phyloP scores from a whole-genome alignment of 192 early-diverging fungal species.

The Umbelopsis vinacea region DNA sequence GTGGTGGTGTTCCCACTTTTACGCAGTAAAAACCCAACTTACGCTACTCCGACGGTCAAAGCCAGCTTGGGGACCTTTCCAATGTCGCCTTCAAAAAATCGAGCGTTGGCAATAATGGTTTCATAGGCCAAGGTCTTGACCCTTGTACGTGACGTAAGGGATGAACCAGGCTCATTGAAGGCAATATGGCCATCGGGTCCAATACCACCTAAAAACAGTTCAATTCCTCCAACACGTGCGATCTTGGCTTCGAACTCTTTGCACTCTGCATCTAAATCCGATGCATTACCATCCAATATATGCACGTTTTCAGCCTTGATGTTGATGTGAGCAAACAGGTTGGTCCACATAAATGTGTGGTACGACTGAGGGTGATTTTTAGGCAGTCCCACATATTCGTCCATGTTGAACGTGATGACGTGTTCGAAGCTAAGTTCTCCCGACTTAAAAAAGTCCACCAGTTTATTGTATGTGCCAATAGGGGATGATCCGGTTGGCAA shows the following conservation, averaged over 20 bases:
- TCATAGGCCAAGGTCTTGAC: conserved; percentile 88
- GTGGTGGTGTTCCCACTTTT: neutral
- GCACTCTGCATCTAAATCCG: conserved; percentile 80
- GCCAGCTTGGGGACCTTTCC: conserved; percentile 84
- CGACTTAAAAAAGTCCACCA: conserved; percentile 62
- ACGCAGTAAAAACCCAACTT: conserved; percentile 30
- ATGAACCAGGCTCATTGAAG: conserved; percentile 86
- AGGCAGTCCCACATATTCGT: conserved; percentile 54
- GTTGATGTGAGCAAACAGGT: conserved; percentile 84
- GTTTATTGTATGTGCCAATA: conserved; percentile 76
- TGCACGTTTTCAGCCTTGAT: conserved; percentile 82
- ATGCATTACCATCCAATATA: conserved; percentile 83
- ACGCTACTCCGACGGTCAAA: conserved; percentile 81
- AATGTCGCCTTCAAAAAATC: conserved; percentile 83
- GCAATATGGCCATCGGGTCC: conserved; percentile 90
- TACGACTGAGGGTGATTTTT: conserved; percentile 80
- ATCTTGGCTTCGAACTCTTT: conserved; percentile 79
- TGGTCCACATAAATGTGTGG: conserved; percentile 90
- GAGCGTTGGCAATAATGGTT: conserved; percentile 83
- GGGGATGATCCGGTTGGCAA: conserved; percentile 86
- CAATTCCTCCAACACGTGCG: conserved; percentile 75
- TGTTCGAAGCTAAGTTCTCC: conserved; percentile 48
- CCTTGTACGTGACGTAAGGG: conserved; percentile 76
- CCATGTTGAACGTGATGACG: conserved; percentile 90
- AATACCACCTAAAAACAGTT: conserved; percentile 87